phyloP scores from a whole-genome alignment of 805 yeast species.

The Alloascoidea africana region DNA sequence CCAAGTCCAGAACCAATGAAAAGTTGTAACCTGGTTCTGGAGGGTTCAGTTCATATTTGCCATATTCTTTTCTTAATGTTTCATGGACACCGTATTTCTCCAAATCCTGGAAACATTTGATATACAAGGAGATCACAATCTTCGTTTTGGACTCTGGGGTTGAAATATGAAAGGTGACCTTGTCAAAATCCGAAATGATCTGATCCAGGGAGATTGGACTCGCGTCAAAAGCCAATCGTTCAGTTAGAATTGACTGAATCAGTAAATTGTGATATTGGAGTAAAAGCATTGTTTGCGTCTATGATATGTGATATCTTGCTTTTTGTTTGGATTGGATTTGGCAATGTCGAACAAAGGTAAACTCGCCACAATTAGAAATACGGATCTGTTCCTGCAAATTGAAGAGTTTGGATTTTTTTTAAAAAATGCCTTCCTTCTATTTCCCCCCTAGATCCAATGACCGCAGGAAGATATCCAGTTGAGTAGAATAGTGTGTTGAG shows the following conservation, averaged over 20 bases:
- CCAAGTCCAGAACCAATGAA: constrained; percentile 55
- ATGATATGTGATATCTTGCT: too few species aligned
- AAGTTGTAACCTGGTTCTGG: constrained; percentile 74
- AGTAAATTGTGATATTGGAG: constrained; percentile 75
- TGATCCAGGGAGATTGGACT: constrained; percentile 53
- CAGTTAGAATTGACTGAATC: constrained; percentile 66
- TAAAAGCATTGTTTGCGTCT: constrained; percentile 66
- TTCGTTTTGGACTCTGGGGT: constrained; percentile 64
- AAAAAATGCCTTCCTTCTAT: too few species aligned
- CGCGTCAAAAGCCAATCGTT: constrained; percentile 38
- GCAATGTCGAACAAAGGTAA: too few species aligned
- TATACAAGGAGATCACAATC: constrained; percentile 51
- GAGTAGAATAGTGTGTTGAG: too few species aligned
- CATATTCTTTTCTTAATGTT: constrained; percentile 29
- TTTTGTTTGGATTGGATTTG: too few species aligned
- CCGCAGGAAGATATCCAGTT: too few species aligned
- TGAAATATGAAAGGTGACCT: constrained; percentile 85
- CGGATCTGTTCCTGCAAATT: too few species aligned
- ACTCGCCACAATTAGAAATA: too few species aligned
- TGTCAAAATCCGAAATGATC: constrained; percentile 88
- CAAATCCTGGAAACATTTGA: constrained; percentile 69
- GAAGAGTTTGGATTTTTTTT: too few species aligned
- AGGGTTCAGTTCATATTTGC: constrained; percentile 28
- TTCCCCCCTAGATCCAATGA: too few species aligned
- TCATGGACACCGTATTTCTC: constrained; percentile 37